Conservation (phyloP, 75 land plant species). For the Isoetes taiwanensis region DNA sequence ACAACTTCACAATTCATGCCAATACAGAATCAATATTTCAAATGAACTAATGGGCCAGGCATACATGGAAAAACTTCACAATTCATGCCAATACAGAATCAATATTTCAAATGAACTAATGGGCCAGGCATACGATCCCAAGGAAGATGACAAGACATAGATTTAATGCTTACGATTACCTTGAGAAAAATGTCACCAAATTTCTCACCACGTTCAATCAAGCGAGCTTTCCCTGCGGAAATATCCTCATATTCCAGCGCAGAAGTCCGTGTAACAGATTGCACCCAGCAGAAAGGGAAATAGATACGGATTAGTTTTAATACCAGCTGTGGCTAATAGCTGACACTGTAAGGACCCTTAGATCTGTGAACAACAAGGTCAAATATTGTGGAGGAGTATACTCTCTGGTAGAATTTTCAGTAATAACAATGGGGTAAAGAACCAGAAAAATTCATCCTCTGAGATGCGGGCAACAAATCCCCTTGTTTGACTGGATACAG, state of each 20-base stretch:
- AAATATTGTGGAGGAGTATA: constrained; percentile 91
- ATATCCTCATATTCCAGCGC: constrained; percentile 95
- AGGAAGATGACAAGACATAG: no score
- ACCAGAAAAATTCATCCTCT: constrained; percentile 65
- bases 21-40: no score
- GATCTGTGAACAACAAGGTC: constrained; percentile 86
- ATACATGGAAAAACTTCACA: no score
- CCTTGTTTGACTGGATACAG: constrained; percentile 89
- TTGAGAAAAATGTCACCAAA: constrained; percentile 91
- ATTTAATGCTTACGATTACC: no score
- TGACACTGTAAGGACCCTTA: constrained; percentile 84
- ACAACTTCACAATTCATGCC: no score
- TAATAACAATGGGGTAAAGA: constrained; percentile 48
- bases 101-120: no score
- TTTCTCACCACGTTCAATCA: constrained; percentile 92
- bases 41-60: no score
- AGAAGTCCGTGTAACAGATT: constrained; percentile 89
- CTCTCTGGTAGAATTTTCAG: constrained; percentile 74
- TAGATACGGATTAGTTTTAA: no score
- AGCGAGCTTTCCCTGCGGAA: constrained; percentile 67
- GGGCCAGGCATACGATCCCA: no score
- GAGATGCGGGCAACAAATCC: constrained; percentile 69
- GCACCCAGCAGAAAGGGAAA: constrained; percentile 92
- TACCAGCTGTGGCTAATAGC: no score
- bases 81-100: no score